These are phyloP conservation scores for Sporisorium reilianum DNA, from an alignment of 1,284 basidiomycete genomes.

Conservation along the genomic window DNA sequence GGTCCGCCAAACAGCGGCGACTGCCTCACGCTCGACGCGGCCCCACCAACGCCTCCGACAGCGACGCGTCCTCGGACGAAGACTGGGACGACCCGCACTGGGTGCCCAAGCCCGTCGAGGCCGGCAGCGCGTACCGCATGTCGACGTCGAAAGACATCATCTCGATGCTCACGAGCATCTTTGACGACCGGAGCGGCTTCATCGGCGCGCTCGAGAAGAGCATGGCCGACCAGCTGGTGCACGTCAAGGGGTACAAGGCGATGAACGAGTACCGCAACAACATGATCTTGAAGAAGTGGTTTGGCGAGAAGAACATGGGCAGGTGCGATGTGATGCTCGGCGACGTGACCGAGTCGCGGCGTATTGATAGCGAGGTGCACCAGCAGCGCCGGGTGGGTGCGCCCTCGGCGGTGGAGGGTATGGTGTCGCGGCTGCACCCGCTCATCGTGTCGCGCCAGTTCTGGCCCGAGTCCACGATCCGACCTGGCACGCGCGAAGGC, in stretches of 20 bases:
- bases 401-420: slow-evolving; percentile 25
- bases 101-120: slow-evolving; percentile 59
- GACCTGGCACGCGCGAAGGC: background rate
- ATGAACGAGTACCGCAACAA: slow-evolving; percentile 64
- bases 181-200: slow-evolving; percentile 65
- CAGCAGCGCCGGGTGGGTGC: slow-evolving; percentile 4
- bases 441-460: slow-evolving; percentile 65
- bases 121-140: slow-evolving; percentile 59
- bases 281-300: slow-evolving; percentile 65
- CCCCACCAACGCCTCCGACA: slow-evolving; percentile 30
- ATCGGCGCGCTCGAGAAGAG: slow-evolving; percentile 63
- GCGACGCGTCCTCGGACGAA: slow-evolving; percentile 45
- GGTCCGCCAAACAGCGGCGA: slow-evolving; percentile 20
- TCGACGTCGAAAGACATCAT: slow-evolving; percentile 64
- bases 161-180: slow-evolving; percentile 65
- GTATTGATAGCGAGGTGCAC: slow-evolving; percentile 53
- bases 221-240: slow-evolving; percentile 64
- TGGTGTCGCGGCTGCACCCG: slow-evolving; percentile 54
- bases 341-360: slow-evolving; percentile 59
- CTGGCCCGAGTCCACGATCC: slow-evolving; percentile 59
- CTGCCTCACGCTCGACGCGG: slow-evolving; percentile 5
- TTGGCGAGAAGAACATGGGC: slow-evolving; percentile 62
- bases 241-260: slow-evolving; percentile 58
- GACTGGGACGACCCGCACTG: slow-evolving; percentile 53
- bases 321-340: slow-evolving; percentile 67